Evolutionary conservation across 2,329 filamentous ascomycete species (phyloP), one percentile per base, ranked within the genome.

Genomic region (Xylaria sp.): DNA sequence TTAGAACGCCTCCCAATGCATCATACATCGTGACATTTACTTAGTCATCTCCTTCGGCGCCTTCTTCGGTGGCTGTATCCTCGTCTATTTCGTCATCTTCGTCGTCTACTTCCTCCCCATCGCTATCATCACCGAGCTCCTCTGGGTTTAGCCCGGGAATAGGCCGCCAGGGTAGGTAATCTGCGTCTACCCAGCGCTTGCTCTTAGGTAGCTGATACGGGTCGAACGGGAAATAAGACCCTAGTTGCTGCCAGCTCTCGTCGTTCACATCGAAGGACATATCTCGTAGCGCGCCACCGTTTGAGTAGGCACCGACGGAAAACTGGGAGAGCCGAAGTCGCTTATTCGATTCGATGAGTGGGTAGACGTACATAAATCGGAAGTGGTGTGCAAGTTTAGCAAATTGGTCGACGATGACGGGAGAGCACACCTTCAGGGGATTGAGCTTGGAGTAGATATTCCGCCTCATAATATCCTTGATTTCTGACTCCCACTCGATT

Each of bases 181-280:
- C 90, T 19, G 86, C 84, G 64, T 93, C 90, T 11, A 99, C 79
- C 96, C 95, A 98, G 61, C 87, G 85, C 76, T 91, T 92, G 75
- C 93, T 97, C 68, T 87, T 82, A 0, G 93, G 93, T 51, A 99
- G 81, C 71, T 94, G 90, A 75, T 98, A 99, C 2, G 96, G 96
- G 73, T 99, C 95, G 72, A 99, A 99, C 0, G 95, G 95, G 72
- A 98, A 99, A 75, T 96, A 97, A 0, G 93, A 91, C 69, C 98
- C 93, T 1, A 99, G 84, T 75, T 97, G 90, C 71, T 94, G 89
- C 71, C 87, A 90, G 64, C 89, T 87, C 68, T 97, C 92, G 60
- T 91, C 90, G 55, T 88, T 84, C 13, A 78, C 74, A 52, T 83
- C 78, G 51, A 78, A 76, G 6, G 81, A 81, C 4, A 83, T 75